phyloP scores from a whole-genome alignment of 2,329 filamentous ascomycete genomes.

The Sclerotiophoma versabilis region DNA sequence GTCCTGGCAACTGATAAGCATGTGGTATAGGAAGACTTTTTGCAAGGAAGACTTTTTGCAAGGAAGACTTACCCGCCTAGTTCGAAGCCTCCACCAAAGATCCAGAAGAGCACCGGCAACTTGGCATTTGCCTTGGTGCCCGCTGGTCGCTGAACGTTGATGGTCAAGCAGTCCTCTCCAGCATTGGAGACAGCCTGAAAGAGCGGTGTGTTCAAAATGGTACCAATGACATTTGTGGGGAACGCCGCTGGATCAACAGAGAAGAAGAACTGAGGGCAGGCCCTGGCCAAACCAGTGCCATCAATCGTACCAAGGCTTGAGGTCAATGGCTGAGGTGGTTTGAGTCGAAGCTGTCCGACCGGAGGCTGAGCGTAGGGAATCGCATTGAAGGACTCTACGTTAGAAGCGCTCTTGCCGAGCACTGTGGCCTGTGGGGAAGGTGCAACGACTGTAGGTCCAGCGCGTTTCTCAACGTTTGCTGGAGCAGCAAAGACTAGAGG shows the following conservation, averaged over 20 bases:
- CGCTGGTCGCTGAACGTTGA: constrained; percentile 53
- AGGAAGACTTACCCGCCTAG: constrained; percentile 33
- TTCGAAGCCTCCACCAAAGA: constrained; percentile 56
- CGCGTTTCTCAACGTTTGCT: constrained; percentile 54
- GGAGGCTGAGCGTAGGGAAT: constrained; percentile 80
- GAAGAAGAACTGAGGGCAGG: constrained; percentile 77
- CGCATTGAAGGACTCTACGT: constrained; percentile 73
- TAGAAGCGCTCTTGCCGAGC: constrained; percentile 54
- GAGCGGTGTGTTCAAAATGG: constrained; percentile 50
- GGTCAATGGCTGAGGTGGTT: constrained; percentile 69
- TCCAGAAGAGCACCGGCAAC: constrained; percentile 59
- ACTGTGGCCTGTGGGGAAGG: constrained; percentile 62
- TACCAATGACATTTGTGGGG: constrained; percentile 47
- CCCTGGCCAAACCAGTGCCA: constrained; percentile 63
- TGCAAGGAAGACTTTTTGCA: constrained; percentile 31
- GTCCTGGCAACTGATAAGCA: constrained; percentile 20
- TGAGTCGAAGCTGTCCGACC: constrained; percentile 69
- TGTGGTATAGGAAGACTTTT: constrained; percentile 26
- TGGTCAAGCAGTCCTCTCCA: constrained; percentile 54
- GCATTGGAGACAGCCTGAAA: constrained; percentile 47
- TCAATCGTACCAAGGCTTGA: constrained; percentile 66
- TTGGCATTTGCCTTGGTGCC: constrained; percentile 47
- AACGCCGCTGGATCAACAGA: constrained; percentile 54
- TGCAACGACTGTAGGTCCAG: constrained; percentile 62
- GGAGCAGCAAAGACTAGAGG: constrained; percentile 43